phyloP scores from a whole-genome alignment of 225 moss, liverwort and hornwort genomes.

The Thuidium tamariscinum region DNA sequence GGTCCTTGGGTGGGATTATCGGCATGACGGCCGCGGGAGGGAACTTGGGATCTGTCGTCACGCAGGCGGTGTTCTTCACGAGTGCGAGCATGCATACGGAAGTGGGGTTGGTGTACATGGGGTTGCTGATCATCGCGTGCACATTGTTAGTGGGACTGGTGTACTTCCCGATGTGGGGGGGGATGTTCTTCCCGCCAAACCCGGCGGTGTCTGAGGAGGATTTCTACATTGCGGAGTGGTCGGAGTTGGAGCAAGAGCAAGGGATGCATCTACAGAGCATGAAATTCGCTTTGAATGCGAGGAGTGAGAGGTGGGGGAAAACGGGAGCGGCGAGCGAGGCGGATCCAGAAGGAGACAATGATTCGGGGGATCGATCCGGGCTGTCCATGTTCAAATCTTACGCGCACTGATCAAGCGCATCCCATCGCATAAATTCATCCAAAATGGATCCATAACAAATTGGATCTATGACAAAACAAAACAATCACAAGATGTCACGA shows the following conservation, averaged over 20 bases:
- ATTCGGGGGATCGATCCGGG: neutral
- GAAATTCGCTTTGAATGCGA: slow-evolving; percentile 67
- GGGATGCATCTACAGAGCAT: slow-evolving; percentile 39
- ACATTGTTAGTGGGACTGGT: slow-evolving; percentile 14
- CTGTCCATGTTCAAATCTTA: slow-evolving; percentile 32
- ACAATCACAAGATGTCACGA: neutral
- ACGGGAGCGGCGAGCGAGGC: too few species aligned
- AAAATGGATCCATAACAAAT: too few species aligned
- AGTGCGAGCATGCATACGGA: slow-evolving; percentile 27
- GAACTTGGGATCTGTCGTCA: slow-evolving; percentile 51
- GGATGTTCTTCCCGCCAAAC: slow-evolving; percentile 39
- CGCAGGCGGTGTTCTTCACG: slow-evolving; percentile 51
- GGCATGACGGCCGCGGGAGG: slow-evolving; percentile 69
- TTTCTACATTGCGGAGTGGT: slow-evolving; percentile 55
- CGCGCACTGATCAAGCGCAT: slow-evolving; percentile 1
- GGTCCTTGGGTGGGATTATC: slow-evolving; percentile 62
- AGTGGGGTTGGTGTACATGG: slow-evolving; percentile 58
- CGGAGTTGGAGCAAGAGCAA: slow-evolving; percentile 31
- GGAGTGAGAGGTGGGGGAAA: slow-evolving; percentile 31
- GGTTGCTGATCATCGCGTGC: slow-evolving; percentile 39
- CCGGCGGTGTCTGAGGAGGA: slow-evolving; percentile 28
- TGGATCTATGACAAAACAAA: neutral
- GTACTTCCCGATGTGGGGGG: slow-evolving; percentile 69
- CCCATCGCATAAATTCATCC: too few species aligned
- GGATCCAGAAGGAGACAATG: slow-evolving; percentile 3